Percentiles rank a stretch among this genome's conserved stretches.
phyloP scores from a whole-genome alignment of 768 basidiomycete genomes.

The Trichaptum fuscoviolaceum region DNA sequence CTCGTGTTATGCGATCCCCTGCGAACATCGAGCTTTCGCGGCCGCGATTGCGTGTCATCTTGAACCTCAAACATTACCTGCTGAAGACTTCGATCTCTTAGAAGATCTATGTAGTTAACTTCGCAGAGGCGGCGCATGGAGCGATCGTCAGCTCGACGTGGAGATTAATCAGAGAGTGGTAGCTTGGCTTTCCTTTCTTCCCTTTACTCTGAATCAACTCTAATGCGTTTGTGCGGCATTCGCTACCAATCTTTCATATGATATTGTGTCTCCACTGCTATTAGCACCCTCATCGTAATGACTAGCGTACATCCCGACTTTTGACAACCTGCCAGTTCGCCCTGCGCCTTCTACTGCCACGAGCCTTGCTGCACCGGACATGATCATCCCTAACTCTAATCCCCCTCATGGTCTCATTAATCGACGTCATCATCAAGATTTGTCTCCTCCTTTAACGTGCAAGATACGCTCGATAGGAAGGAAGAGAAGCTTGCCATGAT shows the following conservation, averaged over 20 bases:
- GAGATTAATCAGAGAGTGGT: not conserved
- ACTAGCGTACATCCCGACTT: not conserved
- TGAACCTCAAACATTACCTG: too few species aligned
- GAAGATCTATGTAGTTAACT: not conserved
- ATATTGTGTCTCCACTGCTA: not conserved
- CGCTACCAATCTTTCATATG: not conserved
- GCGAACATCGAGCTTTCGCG: too few species aligned
- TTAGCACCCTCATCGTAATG: not conserved
- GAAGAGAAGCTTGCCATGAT: not conserved
- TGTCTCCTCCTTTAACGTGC: not conserved
- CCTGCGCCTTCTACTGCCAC: not conserved
- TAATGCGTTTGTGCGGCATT: not conserved
- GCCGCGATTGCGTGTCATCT: too few species aligned
- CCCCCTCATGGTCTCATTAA: not conserved
- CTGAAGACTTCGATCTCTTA: not conserved
- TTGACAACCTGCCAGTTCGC: not conserved
- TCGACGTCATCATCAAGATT: not conserved
- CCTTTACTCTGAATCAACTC: not conserved
- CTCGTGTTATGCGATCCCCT: too few species aligned
- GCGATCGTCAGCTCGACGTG: not conserved
- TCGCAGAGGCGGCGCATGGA: not conserved
- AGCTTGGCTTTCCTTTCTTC: not conserved
- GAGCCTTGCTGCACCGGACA: not conserved
- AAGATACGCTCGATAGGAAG: not conserved
- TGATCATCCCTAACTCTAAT: not conserved